Conservation (phyloP, 1,284 basidiomycete genomes). For the Fomitopsis pinicola region DNA sequence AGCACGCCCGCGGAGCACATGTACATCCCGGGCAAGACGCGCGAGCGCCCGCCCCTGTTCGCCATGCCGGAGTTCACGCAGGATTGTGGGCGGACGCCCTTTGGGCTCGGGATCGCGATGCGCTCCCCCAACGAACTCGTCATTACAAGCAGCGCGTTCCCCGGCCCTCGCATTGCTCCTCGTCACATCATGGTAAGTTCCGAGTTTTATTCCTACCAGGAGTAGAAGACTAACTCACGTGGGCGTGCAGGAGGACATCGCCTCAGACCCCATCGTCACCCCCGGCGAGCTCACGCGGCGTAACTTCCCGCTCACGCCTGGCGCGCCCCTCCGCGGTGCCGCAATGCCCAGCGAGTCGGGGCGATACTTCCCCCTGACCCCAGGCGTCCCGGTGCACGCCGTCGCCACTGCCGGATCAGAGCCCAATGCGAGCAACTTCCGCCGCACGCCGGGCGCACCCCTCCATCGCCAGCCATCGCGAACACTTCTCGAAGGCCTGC, state of each 20-base stretch:
- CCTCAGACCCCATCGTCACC: not conserved
- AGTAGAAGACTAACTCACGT: not conserved
- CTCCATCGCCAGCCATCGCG: constrained; percentile 4
- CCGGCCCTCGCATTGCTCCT: not conserved
- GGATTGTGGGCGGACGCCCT: not conserved
- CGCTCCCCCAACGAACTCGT: not conserved
- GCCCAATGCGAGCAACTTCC: not conserved
- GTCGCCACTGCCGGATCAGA: not conserved
- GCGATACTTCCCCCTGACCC: not conserved
- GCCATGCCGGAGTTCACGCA: not conserved
- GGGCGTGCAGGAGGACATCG: not conserved
- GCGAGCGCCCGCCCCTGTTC: not conserved
- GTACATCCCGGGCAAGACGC: not conserved
- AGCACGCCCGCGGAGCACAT: not conserved
- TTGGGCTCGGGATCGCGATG: not conserved
- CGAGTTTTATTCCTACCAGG: not conserved
- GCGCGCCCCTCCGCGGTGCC: not conserved
- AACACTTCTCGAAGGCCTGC: not conserved
- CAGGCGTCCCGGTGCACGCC: not conserved
- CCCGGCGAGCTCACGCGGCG: constrained; percentile 3
- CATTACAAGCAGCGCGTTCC: not conserved
- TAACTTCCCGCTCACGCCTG: constrained; percentile 5
- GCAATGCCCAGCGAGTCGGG: not conserved
- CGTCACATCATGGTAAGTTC: not conserved
- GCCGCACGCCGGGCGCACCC: constrained; percentile 18